Evolutionary conservation across 345 rosid species (phyloP), one percentile per base, ranked within the genome.

Genomic region (Bruguiera parviflora): DNA sequence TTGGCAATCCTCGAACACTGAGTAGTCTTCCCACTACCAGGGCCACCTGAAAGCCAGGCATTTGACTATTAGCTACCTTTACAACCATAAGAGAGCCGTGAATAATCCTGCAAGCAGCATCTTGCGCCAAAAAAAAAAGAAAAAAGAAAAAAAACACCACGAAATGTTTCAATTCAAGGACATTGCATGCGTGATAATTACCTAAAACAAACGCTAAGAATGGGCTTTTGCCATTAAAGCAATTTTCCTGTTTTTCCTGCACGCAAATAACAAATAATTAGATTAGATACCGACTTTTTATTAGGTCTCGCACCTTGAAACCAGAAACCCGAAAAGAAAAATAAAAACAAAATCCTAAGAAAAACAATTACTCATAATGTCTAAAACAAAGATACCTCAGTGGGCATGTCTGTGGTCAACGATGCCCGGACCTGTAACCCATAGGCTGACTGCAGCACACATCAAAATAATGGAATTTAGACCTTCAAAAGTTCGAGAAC

Each of bases 201-300:
- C 59, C 59, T 55, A 55, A 21, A 29, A 55, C 59, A 55, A 55
- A 55, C 11, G 59, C 59, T 55, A 55, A 55, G 22, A 22, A 56
- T 24, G 59, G 18, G 59, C 29, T 56, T 27, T 22, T 56, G 59
- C 3, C 18, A 25, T 56, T 56, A 10, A 22, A 10, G 59, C 2
- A 56, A 21, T 10, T 22, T 10, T 8, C 29, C 24, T 0, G 3
- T 56, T 56, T 27, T 22, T 56, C 59, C 59, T 56, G 59, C 24
- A 56, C 24, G 24, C 29, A 56, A 56, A 27, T 27, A 22, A 22
- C 59, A 56, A 56, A 55, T 22, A 55, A 55, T 22, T 22, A 21
- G 15, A 55, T 55, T 25, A 55, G 58, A n/a, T 1, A 22, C 16
- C 15, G 16, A 22, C 2, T 7, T 24, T 3, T 22, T 20, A 24